Evolutionary conservation across 768 basidiomycete species (phyloP).

Genomic region (Boletus fagicola): DNA sequence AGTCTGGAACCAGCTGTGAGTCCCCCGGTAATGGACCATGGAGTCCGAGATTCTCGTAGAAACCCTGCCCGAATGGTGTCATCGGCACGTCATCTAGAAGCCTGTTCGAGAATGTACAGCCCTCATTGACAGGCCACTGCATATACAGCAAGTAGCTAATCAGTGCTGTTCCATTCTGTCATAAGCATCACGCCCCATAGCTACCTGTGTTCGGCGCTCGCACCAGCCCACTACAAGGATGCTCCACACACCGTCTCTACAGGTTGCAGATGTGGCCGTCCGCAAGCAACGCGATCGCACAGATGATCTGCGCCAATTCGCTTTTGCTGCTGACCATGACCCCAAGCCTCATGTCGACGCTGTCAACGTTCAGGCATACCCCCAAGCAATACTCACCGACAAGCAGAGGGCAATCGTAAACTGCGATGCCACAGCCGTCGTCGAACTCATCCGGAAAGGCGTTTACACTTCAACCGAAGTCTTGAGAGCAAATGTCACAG

Average conservation of each 20-base stretch:
- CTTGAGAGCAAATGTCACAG: constrained; percentile 28
- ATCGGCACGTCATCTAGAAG: too few relatives aligned
- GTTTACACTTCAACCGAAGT: constrained; percentile 27
- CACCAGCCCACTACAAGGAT: constrained; percentile 4
- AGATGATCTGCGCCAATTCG: constrained; percentile 14
- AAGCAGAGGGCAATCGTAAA: constrained; percentile 30
- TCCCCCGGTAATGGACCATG: neutral
- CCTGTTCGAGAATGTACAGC: neutral
- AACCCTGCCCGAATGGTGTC: neutral
- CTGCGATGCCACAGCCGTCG: constrained; percentile 30
- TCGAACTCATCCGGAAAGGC: constrained; percentile 21
- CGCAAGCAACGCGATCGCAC: constrained; percentile 29
- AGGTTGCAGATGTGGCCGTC: constrained; percentile 11
- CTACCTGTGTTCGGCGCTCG: constrained; percentile 1
- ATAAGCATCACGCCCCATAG: constrained; percentile 1
- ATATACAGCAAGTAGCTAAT: constrained; percentile 15
- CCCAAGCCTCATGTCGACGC: constrained; percentile 1
- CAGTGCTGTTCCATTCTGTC: neutral
- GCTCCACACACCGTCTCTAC: constrained; percentile 2
- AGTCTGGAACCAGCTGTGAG: neutral
- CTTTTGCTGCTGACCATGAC: neutral
- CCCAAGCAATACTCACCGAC: constrained; percentile 26
- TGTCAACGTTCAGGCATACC: constrained; percentile 27
- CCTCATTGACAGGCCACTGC: neutral
- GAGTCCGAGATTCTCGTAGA: neutral